A percentile compares a stretch with the other conserved stretches of the same genome.
These are phyloP conservation scores for Gastrolobium bilobum DNA, from an alignment of 306 rosid species.

Conservation along the genomic window DNA sequence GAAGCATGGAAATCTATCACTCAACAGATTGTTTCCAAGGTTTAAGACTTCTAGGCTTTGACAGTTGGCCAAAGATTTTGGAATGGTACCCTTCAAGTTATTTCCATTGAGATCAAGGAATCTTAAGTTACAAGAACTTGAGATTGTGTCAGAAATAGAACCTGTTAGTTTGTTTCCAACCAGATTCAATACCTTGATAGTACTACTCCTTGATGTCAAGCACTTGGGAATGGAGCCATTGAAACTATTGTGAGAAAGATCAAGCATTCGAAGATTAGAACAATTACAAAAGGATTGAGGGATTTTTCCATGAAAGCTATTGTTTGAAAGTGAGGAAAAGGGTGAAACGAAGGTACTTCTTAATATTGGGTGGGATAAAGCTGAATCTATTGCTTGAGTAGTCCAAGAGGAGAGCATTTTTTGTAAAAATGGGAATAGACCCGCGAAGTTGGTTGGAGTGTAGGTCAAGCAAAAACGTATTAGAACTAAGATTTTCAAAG, in stretches of 20 bases:
- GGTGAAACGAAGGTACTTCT: background rate
- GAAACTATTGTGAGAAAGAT: conserved; percentile 51
- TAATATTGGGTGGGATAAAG: conserved; percentile 35
- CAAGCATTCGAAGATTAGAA: conserved; percentile 39
- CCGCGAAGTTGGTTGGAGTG: conserved; percentile 61
- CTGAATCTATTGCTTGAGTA: conserved; percentile 54
- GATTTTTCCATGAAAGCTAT: conserved; percentile 18
- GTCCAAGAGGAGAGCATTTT: conserved; percentile 19
- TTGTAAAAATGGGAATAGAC: conserved; percentile 14
- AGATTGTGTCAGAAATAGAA: conserved; percentile 4
- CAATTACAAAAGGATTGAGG: conserved; percentile 42
- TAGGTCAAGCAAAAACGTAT: conserved; percentile 43
- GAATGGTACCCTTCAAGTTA: conserved; percentile 33
- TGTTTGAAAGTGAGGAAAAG: conserved; percentile 18
- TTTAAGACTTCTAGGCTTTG: conserved; percentile 38
- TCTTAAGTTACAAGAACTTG: conserved; percentile 18
- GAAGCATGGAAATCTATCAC: conserved; percentile 45
- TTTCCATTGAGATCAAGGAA: conserved; percentile 52
- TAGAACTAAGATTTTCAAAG: background rate
- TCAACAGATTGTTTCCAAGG: conserved; percentile 40
- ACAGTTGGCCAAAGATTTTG: conserved; percentile 48
- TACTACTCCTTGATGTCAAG: background rate
- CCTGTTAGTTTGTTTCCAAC: conserved; percentile 45
- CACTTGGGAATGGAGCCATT: conserved; percentile 46
- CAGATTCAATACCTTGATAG: conserved; percentile 36